Evolutionary conservation across 2,329 filamentous ascomycete genomes (phyloP).

Genomic region (Chaetomium sp.): DNA sequence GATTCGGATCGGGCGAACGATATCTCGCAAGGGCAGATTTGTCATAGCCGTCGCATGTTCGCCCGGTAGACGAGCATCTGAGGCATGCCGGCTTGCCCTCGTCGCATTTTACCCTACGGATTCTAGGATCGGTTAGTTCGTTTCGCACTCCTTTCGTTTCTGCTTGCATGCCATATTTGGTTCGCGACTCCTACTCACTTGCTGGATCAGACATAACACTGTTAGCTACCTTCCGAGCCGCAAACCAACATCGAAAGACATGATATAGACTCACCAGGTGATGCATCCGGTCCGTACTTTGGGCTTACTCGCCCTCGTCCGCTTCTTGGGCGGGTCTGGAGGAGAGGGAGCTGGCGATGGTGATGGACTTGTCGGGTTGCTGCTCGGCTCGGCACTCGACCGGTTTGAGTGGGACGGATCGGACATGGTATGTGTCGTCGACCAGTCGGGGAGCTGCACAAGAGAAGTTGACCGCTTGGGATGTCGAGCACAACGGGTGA

Average conservation of each 20-base stretch:
- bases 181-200: conserved; percentile 23
- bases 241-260: too few species aligned
- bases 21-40: conserved; percentile 19
- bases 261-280: conserved; percentile 31
- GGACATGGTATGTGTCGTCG: conserved; percentile 10
- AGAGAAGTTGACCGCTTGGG: not conserved
- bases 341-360: conserved; percentile 5
- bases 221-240: conserved; percentile 6
- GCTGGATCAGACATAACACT: conserved; percentile 12
- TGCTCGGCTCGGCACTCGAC: conserved; percentile 10
- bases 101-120: conserved; percentile 29
- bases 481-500: not conserved
- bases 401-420: conserved; percentile 7
- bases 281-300: conserved; percentile 36
- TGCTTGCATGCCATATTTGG: too few species aligned
- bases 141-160: not conserved
- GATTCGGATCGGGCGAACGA: conserved; percentile 9
- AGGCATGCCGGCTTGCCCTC: conserved; percentile 28
- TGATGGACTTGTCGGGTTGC: conserved; percentile 16
- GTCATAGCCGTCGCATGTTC: conserved; percentile 32
- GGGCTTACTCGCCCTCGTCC: conserved; percentile 32
- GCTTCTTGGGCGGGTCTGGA: conserved; percentile 18
- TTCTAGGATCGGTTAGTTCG: conserved; percentile 17
- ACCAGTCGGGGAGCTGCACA: too few species aligned
- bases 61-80: conserved; percentile 27